Base-by-base conservation (phyloP, 163 green algal species). In the Scenedesmus sp. region DNA sequence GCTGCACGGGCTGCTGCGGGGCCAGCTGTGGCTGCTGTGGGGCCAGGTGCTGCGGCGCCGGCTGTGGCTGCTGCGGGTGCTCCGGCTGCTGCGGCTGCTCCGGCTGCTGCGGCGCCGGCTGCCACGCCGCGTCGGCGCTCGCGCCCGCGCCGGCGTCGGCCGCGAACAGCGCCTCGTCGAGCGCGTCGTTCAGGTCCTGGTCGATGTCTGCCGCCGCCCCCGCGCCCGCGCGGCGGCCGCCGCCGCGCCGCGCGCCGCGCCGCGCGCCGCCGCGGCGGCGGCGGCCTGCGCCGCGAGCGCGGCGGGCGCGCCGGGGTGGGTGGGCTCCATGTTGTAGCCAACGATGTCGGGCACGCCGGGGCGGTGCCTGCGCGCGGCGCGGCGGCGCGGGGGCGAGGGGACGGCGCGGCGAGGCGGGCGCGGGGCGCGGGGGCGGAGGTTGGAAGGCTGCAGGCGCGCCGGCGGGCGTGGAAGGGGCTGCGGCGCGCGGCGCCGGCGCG, bases 151-250 rank as follows among this genome's bases (percentile, higher is more conserved):
- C n/a, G 15, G 60, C 28, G 6, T 71, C 39, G 24, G 29, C 47
- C 44, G 58, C 71, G 71, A 80, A 80, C 58, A 80, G 47, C 11
- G 71, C 71, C 33, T 80, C 71, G 39, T 80, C 71, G 13, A 80
- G 22, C 4, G 60, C 60, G 58, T 80, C 71, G 29, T 71, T 53
- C 6, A 71, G 20, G 45, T 70, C 60, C 20, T 47, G 58, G 13
- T 80, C 60, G 48, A 71, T 71, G n/a, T 72, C 71, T n/a, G n/a
- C n/a, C 15, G 18, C 48, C 15, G 48, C 48, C 15, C 17, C 48
- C 18, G 48, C 48, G 15, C 17, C 48, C 18, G 48, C 48, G n/a
- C 18, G 18, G 17, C 18, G 48, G 17, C 48, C 48, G 17, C 18
- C 18, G 48, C 48, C 18, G 48, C 48, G 15, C 48, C 18, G 18